Base-by-base conservation (phyloP, 768 basidiomycete species). In the Glaciozyma martinii region DNA sequence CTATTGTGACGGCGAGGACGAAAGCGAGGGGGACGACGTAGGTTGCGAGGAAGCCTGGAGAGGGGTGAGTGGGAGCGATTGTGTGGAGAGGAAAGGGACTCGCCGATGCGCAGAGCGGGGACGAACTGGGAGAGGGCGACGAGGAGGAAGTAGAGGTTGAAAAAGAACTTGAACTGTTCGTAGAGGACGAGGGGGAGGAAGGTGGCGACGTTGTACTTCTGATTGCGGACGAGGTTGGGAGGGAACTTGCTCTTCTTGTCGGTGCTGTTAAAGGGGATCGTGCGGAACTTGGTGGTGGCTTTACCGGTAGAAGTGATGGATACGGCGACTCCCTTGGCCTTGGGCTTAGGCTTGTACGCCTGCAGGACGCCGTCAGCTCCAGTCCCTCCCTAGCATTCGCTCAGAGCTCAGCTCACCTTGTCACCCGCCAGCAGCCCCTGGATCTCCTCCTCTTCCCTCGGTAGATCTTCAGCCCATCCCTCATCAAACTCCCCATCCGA, bases 81-180 rank as follows among this genome's bases (percentile, higher is more conserved):
- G 16, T 37, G 15, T 27, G 23, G 30, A 49, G 49, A 43, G 5
- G 54, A 19, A 18, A 10, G 0, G 30, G 40, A 79, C 84, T 54
- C 59, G 90, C 92, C 93, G 65, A 95, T 99, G 79, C 91, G 92
- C 65, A 99, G 83, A 0, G 92, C 88, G 19, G 95, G 95, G 23
- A 99, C 79, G 74, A 99, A 95, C 77, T 98, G 95, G 13, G 89
- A 91, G 12, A 98, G 81, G 0, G 95, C 95, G 44, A 99, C 95
- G 29, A 98, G 85, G 16, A 98, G 83, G 75, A 99, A 99, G 77
- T 98, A 99, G 10, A 97, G 82, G 75, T 98, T 99, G 84, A 95
- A 98, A 80, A 99, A 99, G 81, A 94, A 97, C 78, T 97, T 98
- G 86, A 98, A 99, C 76, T 98, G 94, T 76, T 98, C 93, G 77